Conservation (phyloP, 1,284 basidiomycete genomes). For the Naganishia sp. region DNA sequence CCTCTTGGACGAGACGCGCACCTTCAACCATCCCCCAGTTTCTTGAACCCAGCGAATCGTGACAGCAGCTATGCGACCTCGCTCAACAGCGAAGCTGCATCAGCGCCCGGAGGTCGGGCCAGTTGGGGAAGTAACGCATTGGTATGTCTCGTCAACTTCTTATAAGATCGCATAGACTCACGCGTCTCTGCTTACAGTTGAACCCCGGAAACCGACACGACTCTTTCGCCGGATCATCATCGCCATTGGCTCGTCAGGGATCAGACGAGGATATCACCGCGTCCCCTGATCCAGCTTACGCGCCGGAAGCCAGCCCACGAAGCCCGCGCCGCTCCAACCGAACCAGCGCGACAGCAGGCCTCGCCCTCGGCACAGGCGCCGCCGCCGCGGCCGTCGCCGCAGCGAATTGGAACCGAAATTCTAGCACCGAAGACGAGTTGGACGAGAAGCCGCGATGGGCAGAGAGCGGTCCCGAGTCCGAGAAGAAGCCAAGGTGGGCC, state of each 20-base stretch:
- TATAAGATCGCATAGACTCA: not conserved
- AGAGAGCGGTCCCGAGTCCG: slow-evolving; percentile 10
- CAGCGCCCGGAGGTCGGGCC: slow-evolving; percentile 8
- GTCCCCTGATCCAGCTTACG: slow-evolving; percentile 22
- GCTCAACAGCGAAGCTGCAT: slow-evolving; percentile 15
- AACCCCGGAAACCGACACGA: slow-evolving; percentile 6
- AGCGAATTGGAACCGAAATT: slow-evolving; percentile 12
- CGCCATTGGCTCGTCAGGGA: slow-evolving; percentile 23
- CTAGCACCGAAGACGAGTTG: slow-evolving; percentile 19
- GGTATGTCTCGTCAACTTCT: slow-evolving; percentile 11
- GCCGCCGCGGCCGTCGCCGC: slow-evolving; percentile 15
- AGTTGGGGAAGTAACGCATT: slow-evolving; percentile 31
- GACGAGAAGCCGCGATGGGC: slow-evolving; percentile 27
- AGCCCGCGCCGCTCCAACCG: not conserved
- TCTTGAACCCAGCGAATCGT: slow-evolving; percentile 17
- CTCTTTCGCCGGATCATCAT: slow-evolving; percentile 18
- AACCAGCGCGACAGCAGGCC: slow-evolving; percentile 6
- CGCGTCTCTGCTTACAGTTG: not conserved
- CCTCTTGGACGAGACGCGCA: slow-evolving; percentile 17
- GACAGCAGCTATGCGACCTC: slow-evolving; percentile 28
- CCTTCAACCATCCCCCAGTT: slow-evolving; percentile 22
- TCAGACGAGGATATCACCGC: slow-evolving; percentile 15
- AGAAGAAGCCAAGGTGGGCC: slow-evolving; percentile 16
- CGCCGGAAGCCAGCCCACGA: slow-evolving; percentile 17
- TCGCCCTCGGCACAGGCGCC: slow-evolving; percentile 20